phyloP scores from a whole-genome alignment of 768 basidiomycete species.

The Cystobasidium onofrii region DNA sequence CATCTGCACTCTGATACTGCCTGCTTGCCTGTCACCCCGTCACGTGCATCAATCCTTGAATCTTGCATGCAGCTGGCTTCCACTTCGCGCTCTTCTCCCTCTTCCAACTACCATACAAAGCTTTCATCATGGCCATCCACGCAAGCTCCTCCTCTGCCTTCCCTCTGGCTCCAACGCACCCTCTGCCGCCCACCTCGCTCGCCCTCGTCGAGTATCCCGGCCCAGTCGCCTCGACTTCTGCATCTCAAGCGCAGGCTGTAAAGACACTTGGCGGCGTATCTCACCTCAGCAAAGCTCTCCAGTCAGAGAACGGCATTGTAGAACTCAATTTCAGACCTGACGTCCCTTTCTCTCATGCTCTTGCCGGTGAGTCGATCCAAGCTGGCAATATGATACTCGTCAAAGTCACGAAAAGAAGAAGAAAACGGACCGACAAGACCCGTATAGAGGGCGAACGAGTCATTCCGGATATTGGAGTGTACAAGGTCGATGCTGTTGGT shows the following conservation, averaged over 20 bases:
- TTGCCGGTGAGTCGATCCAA: slow-evolving; percentile 67
- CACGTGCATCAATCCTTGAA: too few species aligned
- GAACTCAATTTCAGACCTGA: slow-evolving; percentile 66
- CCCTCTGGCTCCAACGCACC: slow-evolving; percentile 43
- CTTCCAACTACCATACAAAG: not conserved
- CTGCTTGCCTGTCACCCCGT: too few species aligned
- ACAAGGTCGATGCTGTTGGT: slow-evolving; percentile 64
- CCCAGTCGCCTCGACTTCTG: slow-evolving; percentile 60
- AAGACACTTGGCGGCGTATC: slow-evolving; percentile 32
- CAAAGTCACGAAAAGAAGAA: slow-evolving; percentile 60
- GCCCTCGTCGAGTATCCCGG: slow-evolving; percentile 87
- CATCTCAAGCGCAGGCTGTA: slow-evolving; percentile 45
- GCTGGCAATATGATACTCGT: slow-evolving; percentile 69
- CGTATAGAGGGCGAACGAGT: slow-evolving; percentile 35
- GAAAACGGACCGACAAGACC: slow-evolving; percentile 45
- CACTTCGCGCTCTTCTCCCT: not conserved
- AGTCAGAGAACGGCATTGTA: slow-evolving; percentile 50
- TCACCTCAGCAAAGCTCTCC: not conserved
- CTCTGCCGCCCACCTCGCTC: slow-evolving; percentile 46
- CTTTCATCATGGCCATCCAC: not conserved
- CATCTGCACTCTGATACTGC: too few species aligned
- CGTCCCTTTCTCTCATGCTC: slow-evolving; percentile 71
- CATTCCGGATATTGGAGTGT: slow-evolving; percentile 52
- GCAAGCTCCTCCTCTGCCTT: slow-evolving; percentile 37
- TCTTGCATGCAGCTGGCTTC: too few species aligned